A percentile compares a stretch with the other conserved stretches of the same genome.
Evolutionary conservation across 2,329 filamentous ascomycete genomes (phyloP).

Genomic region (Cytospora chrysosperma): DNA sequence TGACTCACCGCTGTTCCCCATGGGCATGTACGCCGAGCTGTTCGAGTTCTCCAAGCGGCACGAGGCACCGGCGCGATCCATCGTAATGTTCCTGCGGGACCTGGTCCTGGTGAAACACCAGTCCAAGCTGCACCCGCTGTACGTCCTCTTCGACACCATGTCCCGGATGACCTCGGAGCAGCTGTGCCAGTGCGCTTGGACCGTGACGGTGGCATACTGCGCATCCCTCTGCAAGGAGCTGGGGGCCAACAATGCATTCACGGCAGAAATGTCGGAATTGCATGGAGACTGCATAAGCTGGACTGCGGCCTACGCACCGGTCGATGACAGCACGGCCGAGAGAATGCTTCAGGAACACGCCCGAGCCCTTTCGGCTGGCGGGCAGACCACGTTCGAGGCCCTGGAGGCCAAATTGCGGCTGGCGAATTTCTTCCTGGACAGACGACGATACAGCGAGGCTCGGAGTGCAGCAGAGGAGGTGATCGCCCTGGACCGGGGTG

Average conservation of each 20-base stretch:
- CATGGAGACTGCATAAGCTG: background rate
- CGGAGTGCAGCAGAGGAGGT: background rate
- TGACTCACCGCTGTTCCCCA: constrained; percentile 4
- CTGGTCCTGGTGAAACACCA: background rate
- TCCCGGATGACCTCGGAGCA: background rate
- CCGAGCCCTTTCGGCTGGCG: background rate
- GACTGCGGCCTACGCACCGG: background rate
- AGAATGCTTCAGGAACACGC: background rate
- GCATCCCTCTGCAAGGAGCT: background rate
- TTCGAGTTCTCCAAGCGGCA: constrained; percentile 16
- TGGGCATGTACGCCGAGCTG: constrained; percentile 3
- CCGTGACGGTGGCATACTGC: background rate
- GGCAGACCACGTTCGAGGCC: background rate
- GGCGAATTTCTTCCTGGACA: constrained; percentile 10
- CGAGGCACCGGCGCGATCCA: background rate
- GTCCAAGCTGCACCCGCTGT: background rate
- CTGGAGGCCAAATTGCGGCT: constrained; percentile 9
- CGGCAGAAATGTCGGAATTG: background rate
- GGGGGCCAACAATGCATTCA: background rate
- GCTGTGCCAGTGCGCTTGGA: constrained; percentile 5
- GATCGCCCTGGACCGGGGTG: background rate
- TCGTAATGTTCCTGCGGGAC: constrained; percentile 11
- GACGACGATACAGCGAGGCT: background rate
- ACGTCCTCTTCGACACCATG: background rate
- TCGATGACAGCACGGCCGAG: background rate